Evolutionary conservation across 2,329 filamentous ascomycete genomes (phyloP), one percentile per base, ranked within the genome.

Genomic region (Alternaria consortialis): DNA sequence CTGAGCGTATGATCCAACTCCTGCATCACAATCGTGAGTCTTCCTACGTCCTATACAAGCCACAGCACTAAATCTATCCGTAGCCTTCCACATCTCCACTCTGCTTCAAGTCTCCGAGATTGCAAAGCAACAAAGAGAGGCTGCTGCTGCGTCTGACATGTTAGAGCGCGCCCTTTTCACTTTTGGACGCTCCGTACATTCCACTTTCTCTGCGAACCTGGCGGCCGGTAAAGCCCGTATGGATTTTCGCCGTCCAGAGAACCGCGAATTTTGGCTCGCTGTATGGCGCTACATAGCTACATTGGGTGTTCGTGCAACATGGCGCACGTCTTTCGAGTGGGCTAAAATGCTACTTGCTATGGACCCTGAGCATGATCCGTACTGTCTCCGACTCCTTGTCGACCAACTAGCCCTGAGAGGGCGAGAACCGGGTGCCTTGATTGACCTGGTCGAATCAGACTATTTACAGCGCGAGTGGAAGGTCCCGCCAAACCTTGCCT

Each of bases 101-200:
- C 86, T 98, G n/a, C 88, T 98, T 23, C 94, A 97, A 76, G 93
- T 97, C 29, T 96, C 92, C 63, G 92, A 93, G 75, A 91, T 98
- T 51, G 93, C 93, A 12, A 94, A 95, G 76, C 91, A 97, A 67
- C 93, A 97, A 74, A 88, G 93, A 54, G 95, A 98, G 74, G 90
- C 93, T 76, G 88, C 94, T 1, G 87, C 95, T 4, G 90, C 94
- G 0, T 90, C 92, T 4, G 94, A 98, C 71, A 86, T 98, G 2
- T 88, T 96, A 55, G 94, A 98, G 80, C 87, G 95, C 46, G 94
- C 94, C 0, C 85, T 99, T 6, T 98, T 97, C 80, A 91, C 92
- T 0, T 94, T 98, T 75, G 95, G 94, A n/a, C 88, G 94, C 37
- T 91, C 93, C 4, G 89, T 93, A 0, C 89, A 95, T 61, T 94